Percentiles rank a stretch among this genome's conserved stretches.
phyloP scores from a whole-genome alignment of 768 basidiomycete species.

The Mycena alexandri region DNA sequence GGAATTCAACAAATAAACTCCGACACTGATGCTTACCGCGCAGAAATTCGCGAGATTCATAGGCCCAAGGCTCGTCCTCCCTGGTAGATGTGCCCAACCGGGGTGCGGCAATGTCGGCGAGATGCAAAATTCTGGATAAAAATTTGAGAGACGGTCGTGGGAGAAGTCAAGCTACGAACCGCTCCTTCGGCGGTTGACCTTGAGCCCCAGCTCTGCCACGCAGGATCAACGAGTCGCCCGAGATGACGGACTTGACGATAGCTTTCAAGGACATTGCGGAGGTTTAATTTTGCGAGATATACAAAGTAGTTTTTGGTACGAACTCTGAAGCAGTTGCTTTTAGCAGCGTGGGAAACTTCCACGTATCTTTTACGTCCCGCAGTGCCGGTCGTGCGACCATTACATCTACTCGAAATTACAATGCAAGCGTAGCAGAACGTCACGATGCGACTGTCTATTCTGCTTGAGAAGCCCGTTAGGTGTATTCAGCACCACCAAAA shows the following conservation, averaged over 20 bases:
- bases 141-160: conserved; percentile 20
- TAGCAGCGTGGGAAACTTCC: too few species aligned
- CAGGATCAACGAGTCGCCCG: conserved; percentile 85
- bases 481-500: too few species aligned
- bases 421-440: too few species aligned
- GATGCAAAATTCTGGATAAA: conserved; percentile 79
- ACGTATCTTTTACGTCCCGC: too few species aligned
- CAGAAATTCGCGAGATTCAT: conserved; percentile 93
- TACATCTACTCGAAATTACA: too few species aligned
- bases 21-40: conserved; percentile 51
- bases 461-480: too few species aligned
- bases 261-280: conserved; percentile 79
- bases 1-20: too few species aligned
- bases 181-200: conserved; percentile 92
- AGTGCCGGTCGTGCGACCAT: too few species aligned
- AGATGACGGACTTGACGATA: conserved; percentile 83
- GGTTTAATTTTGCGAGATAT: neutral
- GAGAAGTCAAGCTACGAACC: conserved; percentile 58
- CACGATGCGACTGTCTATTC: too few species aligned
- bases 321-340: too few species aligned
- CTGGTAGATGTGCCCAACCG: conserved; percentile 84
- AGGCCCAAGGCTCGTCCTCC: conserved; percentile 96
- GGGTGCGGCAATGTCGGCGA: conserved; percentile 89
- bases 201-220: conserved; percentile 82
- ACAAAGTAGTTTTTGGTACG: neutral